Conservation (phyloP, 352 stramenopile genomes). For the Phytophthora pisi region DNA sequence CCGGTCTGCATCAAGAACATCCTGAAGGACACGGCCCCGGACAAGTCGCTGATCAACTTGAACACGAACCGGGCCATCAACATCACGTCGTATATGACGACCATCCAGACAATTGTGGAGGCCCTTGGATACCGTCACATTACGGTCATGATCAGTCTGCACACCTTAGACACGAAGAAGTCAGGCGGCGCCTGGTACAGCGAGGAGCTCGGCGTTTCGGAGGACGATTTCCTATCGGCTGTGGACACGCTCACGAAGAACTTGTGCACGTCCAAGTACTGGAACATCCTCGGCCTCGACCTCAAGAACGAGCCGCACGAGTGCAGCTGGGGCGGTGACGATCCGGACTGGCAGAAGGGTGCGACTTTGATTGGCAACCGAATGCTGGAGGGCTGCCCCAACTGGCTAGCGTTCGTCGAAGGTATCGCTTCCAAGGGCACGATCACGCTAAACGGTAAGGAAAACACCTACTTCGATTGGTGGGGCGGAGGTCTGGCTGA, state of each 20-base stretch:
- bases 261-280: constrained; percentile 60
- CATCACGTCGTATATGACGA: constrained; percentile 70
- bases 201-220: constrained; percentile 44
- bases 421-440: constrained; percentile 56
- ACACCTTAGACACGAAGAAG: constrained; percentile 53
- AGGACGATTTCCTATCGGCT: constrained; percentile 61
- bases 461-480: constrained; percentile 68
- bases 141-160: constrained; percentile 72
- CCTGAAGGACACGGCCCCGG: constrained; percentile 44
- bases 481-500: constrained; percentile 64
- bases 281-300: constrained; percentile 75
- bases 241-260: constrained; percentile 65
- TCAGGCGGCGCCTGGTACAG: constrained; percentile 70
- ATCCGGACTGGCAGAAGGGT: constrained; percentile 61
- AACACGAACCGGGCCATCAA: constrained; percentile 74
- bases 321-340: constrained; percentile 49
- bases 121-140: constrained; percentile 68
- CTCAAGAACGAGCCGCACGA: constrained; percentile 78
- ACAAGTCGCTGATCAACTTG: constrained; percentile 64
- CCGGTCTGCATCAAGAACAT: constrained; percentile 65
- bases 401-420: constrained; percentile 76
- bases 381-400: constrained; percentile 67
- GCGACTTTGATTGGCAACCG: constrained; percentile 63
- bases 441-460: constrained; percentile 43
- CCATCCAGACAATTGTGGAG: constrained; percentile 61